These are phyloP conservation scores for Phytopythium chamaehyphon DNA, from an alignment of 352 stramenopile species.

Conservation along the genomic window DNA sequence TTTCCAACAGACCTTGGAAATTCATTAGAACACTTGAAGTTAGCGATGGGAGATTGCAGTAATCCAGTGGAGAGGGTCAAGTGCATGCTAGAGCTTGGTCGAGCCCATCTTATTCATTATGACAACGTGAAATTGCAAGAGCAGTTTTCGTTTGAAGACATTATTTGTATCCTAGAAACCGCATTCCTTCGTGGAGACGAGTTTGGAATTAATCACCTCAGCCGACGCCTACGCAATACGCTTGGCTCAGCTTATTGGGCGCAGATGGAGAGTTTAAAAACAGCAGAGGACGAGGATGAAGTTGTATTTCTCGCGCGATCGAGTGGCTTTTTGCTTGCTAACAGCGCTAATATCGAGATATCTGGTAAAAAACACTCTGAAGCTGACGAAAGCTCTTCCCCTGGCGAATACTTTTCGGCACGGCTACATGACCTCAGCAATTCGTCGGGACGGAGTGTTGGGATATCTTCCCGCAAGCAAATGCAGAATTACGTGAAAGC, in stretches of 20 bases:
- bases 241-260: slow-evolving; percentile 48
- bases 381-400: slow-evolving; percentile 4
- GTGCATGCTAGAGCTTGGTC: slow-evolving; percentile 39
- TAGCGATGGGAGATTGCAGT: slow-evolving; percentile 28
- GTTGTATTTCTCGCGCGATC: slow-evolving; percentile 30
- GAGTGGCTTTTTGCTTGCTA: slow-evolving; percentile 33
- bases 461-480: slow-evolving; percentile 2
- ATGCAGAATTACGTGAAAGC: slow-evolving; percentile 14
- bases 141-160: slow-evolving; percentile 26
- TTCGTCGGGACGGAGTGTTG: neutral
- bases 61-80: slow-evolving; percentile 46
- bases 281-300: slow-evolving; percentile 1
- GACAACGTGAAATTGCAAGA: neutral
- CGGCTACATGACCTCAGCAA: slow-evolving; percentile 15
- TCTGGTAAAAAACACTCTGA: too few species aligned
- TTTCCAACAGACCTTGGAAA: slow-evolving; percentile 15
- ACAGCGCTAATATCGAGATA: slow-evolving; percentile 17
- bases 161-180: neutral
- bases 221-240: slow-evolving; percentile 32
- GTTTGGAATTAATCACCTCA: slow-evolving; percentile 42
- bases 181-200: slow-evolving; percentile 22
- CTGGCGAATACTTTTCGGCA: slow-evolving; percentile 13
- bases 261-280: slow-evolving; percentile 16
- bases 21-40: slow-evolving; percentile 45
- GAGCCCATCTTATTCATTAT: slow-evolving; percentile 11